Evolutionary conservation across 1,284 basidiomycete species (phyloP), one percentile per base, ranked within the genome.

Genomic region (Moesziomyces antarcticus): DNA sequence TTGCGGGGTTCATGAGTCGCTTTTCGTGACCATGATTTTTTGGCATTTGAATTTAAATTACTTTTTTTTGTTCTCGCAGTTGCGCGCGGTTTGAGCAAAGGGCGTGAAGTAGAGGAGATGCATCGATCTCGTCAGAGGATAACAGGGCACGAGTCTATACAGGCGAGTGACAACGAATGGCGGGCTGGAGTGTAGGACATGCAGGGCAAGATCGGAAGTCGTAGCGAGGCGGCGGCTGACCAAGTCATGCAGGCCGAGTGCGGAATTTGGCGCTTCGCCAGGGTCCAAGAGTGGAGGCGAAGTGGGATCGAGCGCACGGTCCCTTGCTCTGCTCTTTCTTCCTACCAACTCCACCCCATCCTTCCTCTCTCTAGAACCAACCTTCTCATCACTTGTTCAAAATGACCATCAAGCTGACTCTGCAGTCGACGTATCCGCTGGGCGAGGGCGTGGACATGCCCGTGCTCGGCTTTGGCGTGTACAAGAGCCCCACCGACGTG

Each of bases 391-490:
- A 40, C 37, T 18, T 18, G 37, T 16, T 16, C 18, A 7, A 16
- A 30, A 62, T 54, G 58, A 42, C 45, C 20, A 24, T 35, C n/a
- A 73, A 73, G 43, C 61, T 73, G 20, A 68, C 54, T 10, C 57
- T 73, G 7, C 50, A 68, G 25, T 64, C 65, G 3, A 57, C 65
- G 3, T 68, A 68, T 35, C 22, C 57, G 18, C 33, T 71, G 24
- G 65, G 71, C 58, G 61, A 68, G 3, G 65, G 65, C 8, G 65
- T 51, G 44, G 54, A 64, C 40, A 68, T 73, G 71, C 71, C 71
- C 40, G 49, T 68, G 7, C 55, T 68, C 7, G 71, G 71, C 14
- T 73, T 73, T 42, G 71, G 71, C 25, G 71, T 73, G 16, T 73
- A 73, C 65, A 64, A 68, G 54, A 64, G 60, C 21, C 65, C 61